A percentile compares a stretch with the other conserved stretches of the same genome.
Conservation (phyloP, 75 land plant genomes). For the Selaginella moellendorffii region DNA sequence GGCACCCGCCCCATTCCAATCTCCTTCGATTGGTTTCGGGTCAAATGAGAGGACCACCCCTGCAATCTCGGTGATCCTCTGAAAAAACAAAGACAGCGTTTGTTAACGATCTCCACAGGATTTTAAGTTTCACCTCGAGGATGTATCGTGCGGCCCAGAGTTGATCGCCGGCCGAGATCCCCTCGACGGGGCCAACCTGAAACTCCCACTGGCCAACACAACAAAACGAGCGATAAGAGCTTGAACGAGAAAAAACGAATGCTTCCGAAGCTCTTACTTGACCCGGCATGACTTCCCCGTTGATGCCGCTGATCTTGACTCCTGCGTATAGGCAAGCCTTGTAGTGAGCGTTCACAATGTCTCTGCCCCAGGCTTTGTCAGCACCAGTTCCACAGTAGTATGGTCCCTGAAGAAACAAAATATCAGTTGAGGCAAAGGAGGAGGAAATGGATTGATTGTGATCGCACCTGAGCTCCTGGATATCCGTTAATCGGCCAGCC, state of each 20-base stretch:
- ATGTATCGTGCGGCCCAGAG: slow-evolving; percentile 76
- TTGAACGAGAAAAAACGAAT: background rate
- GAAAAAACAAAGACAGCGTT: slow-evolving; percentile 8
- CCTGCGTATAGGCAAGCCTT: slow-evolving; percentile 97
- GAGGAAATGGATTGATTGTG: slow-evolving; percentile 5
- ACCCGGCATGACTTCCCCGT: slow-evolving; percentile 99
- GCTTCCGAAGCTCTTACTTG: slow-evolving; percentile 15
- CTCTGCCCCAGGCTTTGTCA: slow-evolving; percentile 69
- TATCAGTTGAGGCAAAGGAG: background rate
- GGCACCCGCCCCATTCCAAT: slow-evolving; percentile 21
- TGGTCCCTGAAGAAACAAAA: background rate
- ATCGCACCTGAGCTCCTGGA: slow-evolving; percentile 98
- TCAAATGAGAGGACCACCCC: slow-evolving; percentile 92
- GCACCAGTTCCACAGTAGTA: slow-evolving; percentile 83
- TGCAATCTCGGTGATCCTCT: slow-evolving; percentile 95
- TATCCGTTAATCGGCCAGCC: slow-evolving; percentile 96
- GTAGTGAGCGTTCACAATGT: slow-evolving; percentile 66
- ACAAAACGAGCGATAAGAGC: background rate
- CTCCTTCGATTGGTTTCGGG: slow-evolving; percentile 38
- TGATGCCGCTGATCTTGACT: slow-evolving; percentile 85
- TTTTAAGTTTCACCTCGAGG: slow-evolving; percentile 64
- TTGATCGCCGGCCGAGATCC: slow-evolving; percentile 72
- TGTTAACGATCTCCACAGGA: too few species aligned
- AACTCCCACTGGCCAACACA: slow-evolving; percentile 53
- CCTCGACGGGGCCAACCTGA: slow-evolving; percentile 82